These are phyloP conservation scores for Fraxinus sp. DNA, from an alignment of 305 asterid genomes.

Conservation along the genomic window DNA sequence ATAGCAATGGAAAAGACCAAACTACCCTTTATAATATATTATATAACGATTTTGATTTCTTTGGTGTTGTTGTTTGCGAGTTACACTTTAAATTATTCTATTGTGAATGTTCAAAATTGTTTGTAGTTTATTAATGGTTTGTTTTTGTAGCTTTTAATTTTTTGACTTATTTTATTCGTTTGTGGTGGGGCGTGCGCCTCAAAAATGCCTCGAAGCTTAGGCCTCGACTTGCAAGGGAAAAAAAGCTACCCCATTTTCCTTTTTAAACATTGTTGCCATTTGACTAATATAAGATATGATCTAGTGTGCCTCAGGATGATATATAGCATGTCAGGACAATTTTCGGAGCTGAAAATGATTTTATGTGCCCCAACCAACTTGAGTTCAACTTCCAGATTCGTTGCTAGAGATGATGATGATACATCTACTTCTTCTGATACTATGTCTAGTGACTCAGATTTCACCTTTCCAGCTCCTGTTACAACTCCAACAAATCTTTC, in stretches of 20 bases:
- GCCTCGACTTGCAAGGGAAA: neutral
- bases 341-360: constrained; percentile 94
- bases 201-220: neutral
- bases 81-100: neutral
- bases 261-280: constrained; percentile 29
- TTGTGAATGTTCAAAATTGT: neutral
- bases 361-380: constrained; percentile 68
- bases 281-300: constrained; percentile 83
- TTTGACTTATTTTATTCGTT: neutral
- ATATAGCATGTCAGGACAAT: constrained; percentile 98
- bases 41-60: neutral
- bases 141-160: neutral
- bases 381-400: constrained; percentile 63
- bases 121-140: neutral
- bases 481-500: constrained; percentile 61
- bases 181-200: neutral
- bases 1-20: neutral
- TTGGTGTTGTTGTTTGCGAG: neutral
- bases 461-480: constrained; percentile 90
- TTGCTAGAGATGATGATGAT: constrained; percentile 62
- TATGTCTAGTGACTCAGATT: constrained; percentile 78
- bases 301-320: constrained; percentile 99
- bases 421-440: constrained; percentile 72
- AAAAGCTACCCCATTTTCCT: neutral
- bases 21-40: neutral